Conservation (phyloP, 2,329 filamentous ascomycete species). For the Tolypocladium ophioglossoides region DNA sequence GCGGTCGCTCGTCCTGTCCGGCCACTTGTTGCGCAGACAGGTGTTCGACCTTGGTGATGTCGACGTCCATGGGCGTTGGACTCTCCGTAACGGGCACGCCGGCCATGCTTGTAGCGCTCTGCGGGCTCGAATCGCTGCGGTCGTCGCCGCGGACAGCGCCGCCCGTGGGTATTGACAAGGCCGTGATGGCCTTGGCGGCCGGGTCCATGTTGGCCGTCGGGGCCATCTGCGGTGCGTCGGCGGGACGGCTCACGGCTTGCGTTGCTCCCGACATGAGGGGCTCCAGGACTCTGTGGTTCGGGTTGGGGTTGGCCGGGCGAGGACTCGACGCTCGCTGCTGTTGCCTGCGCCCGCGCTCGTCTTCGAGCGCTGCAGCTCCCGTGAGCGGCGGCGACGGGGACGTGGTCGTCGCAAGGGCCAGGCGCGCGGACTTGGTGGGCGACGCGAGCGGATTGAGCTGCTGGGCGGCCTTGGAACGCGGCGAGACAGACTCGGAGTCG, state of each 20-base stretch:
- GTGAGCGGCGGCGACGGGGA: conserved; percentile 38
- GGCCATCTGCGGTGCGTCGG: conserved; percentile 36
- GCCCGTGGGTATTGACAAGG: conserved; percentile 20
- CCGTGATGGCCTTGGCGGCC: conserved; percentile 24
- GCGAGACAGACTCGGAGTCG: conserved; percentile 33
- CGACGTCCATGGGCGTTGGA: conserved; percentile 44
- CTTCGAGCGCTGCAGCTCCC: conserved; percentile 42
- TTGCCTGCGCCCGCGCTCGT: conserved; percentile 39
- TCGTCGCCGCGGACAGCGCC: conserved; percentile 25
- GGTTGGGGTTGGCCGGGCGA: conserved; percentile 39
- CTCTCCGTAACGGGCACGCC: conserved; percentile 36
- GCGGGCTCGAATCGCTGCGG: conserved; percentile 30
- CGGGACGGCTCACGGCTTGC: conserved; percentile 43
- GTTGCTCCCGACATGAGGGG: conserved; percentile 43
- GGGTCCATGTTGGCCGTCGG: conserved; percentile 33
- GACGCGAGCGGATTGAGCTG: conserved; percentile 31
- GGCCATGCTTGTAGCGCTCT: conserved; percentile 31
- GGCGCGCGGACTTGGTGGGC: conserved; percentile 42
- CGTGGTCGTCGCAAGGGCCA: conserved; percentile 30
- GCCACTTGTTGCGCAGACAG: conserved; percentile 27
- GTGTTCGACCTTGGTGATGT: conserved; percentile 29
- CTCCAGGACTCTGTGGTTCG: conserved; percentile 40
- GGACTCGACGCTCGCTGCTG: conserved; percentile 22
- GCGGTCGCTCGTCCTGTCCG: conserved; percentile 39
- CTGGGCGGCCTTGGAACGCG: conserved; percentile 17